Conservation (phyloP, 345 rosid genomes). For the Crucihimalaya himalaica region DNA sequence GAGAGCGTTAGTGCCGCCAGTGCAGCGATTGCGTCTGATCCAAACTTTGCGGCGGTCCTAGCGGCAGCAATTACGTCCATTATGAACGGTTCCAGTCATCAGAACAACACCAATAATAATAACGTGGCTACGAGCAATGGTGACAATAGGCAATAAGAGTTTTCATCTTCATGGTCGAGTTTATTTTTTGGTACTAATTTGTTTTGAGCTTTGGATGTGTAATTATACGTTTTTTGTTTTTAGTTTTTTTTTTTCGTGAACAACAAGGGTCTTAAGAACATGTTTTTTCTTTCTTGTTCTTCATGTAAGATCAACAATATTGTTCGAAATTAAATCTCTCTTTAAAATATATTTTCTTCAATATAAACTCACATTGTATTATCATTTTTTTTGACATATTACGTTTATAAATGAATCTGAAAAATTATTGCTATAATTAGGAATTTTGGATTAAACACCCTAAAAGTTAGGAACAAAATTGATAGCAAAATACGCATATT, state of each 20-base stretch:
- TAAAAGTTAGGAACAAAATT: background rate
- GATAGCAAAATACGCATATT: background rate
- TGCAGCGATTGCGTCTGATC: constrained; percentile 89
- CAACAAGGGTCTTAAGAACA: constrained; percentile 33
- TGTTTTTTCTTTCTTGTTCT: constrained; percentile 26
- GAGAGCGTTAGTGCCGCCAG: constrained; percentile 60
- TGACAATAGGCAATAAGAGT: constrained; percentile 38
- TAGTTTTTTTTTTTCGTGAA: constrained; percentile 7
- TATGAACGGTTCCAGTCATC: constrained; percentile 53
- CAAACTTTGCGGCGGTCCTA: constrained; percentile 89
- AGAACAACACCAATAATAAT: constrained; percentile 30
- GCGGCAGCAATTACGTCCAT: constrained; percentile 96
- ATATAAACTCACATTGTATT: background rate
- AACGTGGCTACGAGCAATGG: constrained; percentile 38
- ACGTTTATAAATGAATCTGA: no score
- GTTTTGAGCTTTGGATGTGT: constrained; percentile 34
- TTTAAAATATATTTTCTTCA: background rate
- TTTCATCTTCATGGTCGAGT: constrained; percentile 3
- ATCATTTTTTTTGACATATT: no score
- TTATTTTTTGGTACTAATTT: constrained; percentile 5
- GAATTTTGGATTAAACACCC: background rate
- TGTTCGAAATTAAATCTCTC: constrained; percentile 9
- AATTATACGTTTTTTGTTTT: constrained; percentile 13
- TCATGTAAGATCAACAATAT: constrained; percentile 32
- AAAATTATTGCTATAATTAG: background rate